phyloP scores from a whole-genome alignment of 768 basidiomycete species.

The Lactarius indigo region DNA sequence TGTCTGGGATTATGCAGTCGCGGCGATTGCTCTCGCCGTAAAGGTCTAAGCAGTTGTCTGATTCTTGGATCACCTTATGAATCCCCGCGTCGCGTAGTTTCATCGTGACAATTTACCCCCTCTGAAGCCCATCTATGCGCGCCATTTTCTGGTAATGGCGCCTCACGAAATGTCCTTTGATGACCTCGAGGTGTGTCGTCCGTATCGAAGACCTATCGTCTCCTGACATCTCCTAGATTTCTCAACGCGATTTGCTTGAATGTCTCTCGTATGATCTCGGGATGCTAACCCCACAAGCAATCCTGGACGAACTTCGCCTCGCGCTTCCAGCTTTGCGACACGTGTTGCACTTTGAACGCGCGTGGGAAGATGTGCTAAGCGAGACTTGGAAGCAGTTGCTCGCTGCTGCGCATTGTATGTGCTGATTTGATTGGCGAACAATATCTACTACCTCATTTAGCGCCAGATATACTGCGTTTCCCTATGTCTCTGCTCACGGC shows the following conservation, averaged over 20 bases:
- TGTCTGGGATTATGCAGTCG: constrained; percentile 24
- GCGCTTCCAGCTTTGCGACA: constrained; percentile 20
- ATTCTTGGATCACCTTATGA: neutral
- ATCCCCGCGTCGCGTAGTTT: neutral
- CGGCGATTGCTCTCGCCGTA: constrained; percentile 23
- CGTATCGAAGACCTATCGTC: neutral
- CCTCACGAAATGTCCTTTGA: constrained; percentile 19
- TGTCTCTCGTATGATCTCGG: constrained; percentile 18
- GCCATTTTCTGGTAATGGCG: constrained; percentile 22
- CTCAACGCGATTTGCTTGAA: constrained; percentile 22
- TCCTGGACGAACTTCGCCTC: constrained; percentile 18
- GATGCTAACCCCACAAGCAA: constrained; percentile 21
- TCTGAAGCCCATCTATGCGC: constrained; percentile 20
- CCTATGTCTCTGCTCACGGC: constrained; percentile 22
- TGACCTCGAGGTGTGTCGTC: constrained; percentile 23
- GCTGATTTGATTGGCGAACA: neutral
- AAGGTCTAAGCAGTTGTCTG: constrained; percentile 16
- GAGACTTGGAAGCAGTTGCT: constrained; percentile 21
- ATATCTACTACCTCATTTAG: neutral
- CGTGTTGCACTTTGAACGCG: neutral
- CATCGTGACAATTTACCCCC: constrained; percentile 22
- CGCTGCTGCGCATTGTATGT: constrained; percentile 19
- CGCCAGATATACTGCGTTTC: constrained; percentile 20
- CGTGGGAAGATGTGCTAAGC: constrained; percentile 13
- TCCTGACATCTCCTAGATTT: constrained; percentile 3